Percentiles rank a stretch among this genome's conserved stretches.
Conservation (phyloP, 176 grass and related monocot genomes). For the Carex cristatella region DNA sequence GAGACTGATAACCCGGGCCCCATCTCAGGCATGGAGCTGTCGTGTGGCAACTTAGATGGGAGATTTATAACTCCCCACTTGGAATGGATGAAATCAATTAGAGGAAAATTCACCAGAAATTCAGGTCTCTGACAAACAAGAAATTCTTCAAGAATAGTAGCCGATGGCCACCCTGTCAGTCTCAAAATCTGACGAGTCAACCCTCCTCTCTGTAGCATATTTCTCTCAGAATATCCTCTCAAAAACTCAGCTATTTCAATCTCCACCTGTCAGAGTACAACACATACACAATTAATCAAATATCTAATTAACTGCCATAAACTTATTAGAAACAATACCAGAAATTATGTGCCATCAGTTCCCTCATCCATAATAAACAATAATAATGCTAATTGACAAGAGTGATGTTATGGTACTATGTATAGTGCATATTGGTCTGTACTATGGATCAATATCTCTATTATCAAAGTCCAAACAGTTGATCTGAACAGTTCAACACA, state of each 20-base stretch:
- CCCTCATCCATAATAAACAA: not conserved
- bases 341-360: not conserved
- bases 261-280: constrained; percentile 58
- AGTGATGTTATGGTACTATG: too few relatives aligned
- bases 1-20: constrained; percentile 67
- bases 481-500: too few relatives aligned
- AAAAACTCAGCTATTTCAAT: constrained; percentile 77
- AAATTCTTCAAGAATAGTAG: constrained; percentile 67
- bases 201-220: constrained; percentile 28
- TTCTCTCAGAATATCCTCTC: constrained; percentile 74
- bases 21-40: constrained; percentile 65
- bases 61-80: constrained; percentile 94
- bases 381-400: not conserved
- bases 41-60: constrained; percentile 71
- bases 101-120: constrained; percentile 90
- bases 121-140: constrained; percentile 84
- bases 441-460: too few relatives aligned
- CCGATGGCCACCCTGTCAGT: constrained; percentile 77
- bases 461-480: too few relatives aligned
- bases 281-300: not conserved
- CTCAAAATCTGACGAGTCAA: constrained; percentile 54
- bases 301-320: not conserved
- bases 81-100: constrained; percentile 95
- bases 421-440: too few relatives aligned
- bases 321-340: not conserved